These are phyloP conservation scores for Tephrocybe rancida DNA, from an alignment of 768 basidiomycete species.

Conservation along the genomic window DNA sequence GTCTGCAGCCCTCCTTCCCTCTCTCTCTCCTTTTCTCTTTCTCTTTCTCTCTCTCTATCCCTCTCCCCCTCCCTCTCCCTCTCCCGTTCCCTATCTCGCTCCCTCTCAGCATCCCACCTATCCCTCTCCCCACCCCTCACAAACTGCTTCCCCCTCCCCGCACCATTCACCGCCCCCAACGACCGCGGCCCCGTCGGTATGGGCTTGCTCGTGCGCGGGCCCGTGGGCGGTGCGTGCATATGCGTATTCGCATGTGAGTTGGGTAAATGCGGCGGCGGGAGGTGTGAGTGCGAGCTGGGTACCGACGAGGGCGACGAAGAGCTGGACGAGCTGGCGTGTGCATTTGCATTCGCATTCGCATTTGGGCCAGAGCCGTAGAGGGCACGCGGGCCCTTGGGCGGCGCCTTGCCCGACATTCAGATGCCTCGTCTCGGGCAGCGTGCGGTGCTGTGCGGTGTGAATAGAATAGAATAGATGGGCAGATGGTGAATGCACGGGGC, in stretches of 20 bases:
- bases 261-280: too few species aligned
- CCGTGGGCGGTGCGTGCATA: conserved; percentile 25
- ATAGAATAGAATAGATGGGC: too few species aligned
- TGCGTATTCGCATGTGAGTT: too few species aligned
- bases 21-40: neutral
- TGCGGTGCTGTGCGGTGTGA: too few species aligned
- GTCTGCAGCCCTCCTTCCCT: conserved; percentile 22
- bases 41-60: conserved; percentile 1
- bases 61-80: neutral
- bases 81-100: neutral
- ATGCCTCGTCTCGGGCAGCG: too few species aligned
- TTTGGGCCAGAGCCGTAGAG: too few species aligned
- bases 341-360: conserved; percentile 39
- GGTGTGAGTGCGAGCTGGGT: too few species aligned
- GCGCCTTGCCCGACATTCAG: conserved; percentile 76
- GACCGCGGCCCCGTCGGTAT: conserved; percentile 16
- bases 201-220: conserved; percentile 12
- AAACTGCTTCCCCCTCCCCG: neutral
- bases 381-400: conserved; percentile 75
- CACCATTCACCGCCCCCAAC: neutral
- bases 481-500: too few species aligned
- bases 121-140: neutral
- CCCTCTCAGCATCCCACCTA: too few species aligned
- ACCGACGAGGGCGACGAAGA: conserved; percentile 12
- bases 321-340: neutral